Evolutionary conservation across 1,139 yeast genomes (phyloP), one percentile per base, ranked within the genome.

Genomic region (Suhomyces terraborum): DNA sequence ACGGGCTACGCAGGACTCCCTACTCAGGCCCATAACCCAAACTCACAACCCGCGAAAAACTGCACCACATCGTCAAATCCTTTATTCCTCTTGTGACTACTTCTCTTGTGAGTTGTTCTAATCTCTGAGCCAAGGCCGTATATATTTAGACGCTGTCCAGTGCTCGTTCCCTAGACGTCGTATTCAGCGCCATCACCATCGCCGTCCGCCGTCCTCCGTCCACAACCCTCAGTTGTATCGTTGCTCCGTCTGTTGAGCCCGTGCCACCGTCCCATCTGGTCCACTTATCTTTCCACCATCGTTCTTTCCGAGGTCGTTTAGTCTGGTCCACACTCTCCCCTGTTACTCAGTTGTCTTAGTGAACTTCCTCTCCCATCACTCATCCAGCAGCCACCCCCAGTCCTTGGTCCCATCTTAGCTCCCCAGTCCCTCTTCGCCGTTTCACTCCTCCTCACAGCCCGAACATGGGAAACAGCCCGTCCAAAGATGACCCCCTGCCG

Each of bases 381-480:
- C 12, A 18, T 10, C 20, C 10, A 13, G 6, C 4, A 8, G 4
- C 24, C 21, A 16, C 20, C 30, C 4, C n/a, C 23, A 23, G 17
- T 18, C 12, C 20, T n/a, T n/a, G 6, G 18, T 6, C 12, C 12
- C 22, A 19, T 23, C 12, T 30, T 4, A n/a, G n/a, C 24, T 10
- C 21, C 24, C 32, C 24, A 3, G 9, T 8, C 10, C 12, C n/a
- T 13, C 17, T 6, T 13, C 9, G 3, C 20, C 32, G 5, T 8
- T 17, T 4, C 32, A 20, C 9, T 19, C 9, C n/a, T 17, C 30
- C 18, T 10, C 10, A 12, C 32, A 4, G 7, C 16, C 32, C 35
- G 32, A 51, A 41, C 53, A 78, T 78, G 83, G 82, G 83, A 67
- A 77, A 76, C 62, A 75, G 79, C 74, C 82, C 82, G 64, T 75